Percentiles rank a stretch among this genome's conserved stretches.
Conservation (phyloP, 2,329 filamentous ascomycete species). For the Fusarium ambrosium region DNA sequence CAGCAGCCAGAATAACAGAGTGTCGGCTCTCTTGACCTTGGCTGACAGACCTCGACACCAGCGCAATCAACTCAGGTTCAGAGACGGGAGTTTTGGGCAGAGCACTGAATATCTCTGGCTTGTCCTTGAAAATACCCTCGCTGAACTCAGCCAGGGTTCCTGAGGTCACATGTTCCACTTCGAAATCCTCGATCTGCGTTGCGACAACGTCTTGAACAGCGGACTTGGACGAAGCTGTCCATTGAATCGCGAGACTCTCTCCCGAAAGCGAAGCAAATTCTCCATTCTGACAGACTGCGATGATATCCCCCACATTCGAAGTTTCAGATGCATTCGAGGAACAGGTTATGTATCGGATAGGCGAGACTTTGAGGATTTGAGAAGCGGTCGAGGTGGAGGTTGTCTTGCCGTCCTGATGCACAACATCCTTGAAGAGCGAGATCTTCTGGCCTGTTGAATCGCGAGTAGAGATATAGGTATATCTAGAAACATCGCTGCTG, state of each 20-base stretch:
- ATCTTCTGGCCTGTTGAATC: constrained; percentile 64
- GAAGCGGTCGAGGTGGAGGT: constrained; percentile 62
- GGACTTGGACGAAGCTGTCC: constrained; percentile 53
- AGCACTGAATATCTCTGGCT: constrained; percentile 64
- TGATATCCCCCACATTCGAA: constrained; percentile 54
- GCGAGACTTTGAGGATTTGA: constrained; percentile 56
- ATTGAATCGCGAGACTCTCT: constrained; percentile 58
- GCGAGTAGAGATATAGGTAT: constrained; percentile 72
- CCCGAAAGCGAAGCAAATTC: constrained; percentile 72
- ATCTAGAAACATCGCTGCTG: constrained; percentile 65
- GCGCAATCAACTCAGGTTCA: constrained; percentile 66
- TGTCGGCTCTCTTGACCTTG: constrained; percentile 49
- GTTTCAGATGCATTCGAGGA: constrained; percentile 46
- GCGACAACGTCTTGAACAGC: constrained; percentile 53
- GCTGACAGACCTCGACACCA: constrained; percentile 60
- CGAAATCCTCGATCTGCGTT: constrained; percentile 53
- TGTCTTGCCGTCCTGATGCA: constrained; percentile 65
- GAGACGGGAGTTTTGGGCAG: constrained; percentile 63
- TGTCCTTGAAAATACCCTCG: constrained; percentile 68
- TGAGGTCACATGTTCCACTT: constrained; percentile 64
- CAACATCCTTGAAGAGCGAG: constrained; percentile 71
- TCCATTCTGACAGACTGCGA: constrained; percentile 72
- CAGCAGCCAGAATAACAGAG: constrained; percentile 51
- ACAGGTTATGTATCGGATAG: constrained; percentile 53
- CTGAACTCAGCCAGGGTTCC: constrained; percentile 63